Conservation (phyloP, 306 rosid species). For the Rosa multiflora region DNA sequence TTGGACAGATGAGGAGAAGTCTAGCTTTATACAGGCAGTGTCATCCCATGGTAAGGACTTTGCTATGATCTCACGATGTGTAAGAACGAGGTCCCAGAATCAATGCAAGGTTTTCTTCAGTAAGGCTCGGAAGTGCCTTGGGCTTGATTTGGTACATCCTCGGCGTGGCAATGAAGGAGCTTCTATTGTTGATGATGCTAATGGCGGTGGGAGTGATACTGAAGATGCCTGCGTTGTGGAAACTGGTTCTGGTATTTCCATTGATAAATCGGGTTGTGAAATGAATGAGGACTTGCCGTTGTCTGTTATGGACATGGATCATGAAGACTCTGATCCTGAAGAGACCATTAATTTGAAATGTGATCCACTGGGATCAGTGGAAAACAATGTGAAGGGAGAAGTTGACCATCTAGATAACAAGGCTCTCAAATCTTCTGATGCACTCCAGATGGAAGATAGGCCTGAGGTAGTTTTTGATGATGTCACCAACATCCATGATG, state of each 20-base stretch:
- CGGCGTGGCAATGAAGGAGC: slow-evolving; percentile 46
- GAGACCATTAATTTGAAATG: slow-evolving; percentile 41
- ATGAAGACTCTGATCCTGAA: slow-evolving; percentile 44
- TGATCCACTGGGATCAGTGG: slow-evolving; percentile 36
- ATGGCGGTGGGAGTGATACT: slow-evolving; percentile 74
- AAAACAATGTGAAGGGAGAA: slow-evolving; percentile 29
- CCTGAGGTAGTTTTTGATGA: slow-evolving; percentile 35
- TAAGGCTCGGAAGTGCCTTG: slow-evolving; percentile 88
- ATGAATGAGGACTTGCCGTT: slow-evolving; percentile 50
- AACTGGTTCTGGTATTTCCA: slow-evolving; percentile 46
- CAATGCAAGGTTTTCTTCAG: slow-evolving; percentile 95
- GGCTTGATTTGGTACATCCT: slow-evolving; percentile 61
- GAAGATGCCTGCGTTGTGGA: slow-evolving; percentile 71
- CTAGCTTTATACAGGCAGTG: slow-evolving; percentile 77
- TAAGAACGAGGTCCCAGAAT: slow-evolving; percentile 71
- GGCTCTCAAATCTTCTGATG: slow-evolving; percentile 35
- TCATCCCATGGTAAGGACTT: slow-evolving; percentile 84
- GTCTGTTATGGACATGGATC: slow-evolving; percentile 34
- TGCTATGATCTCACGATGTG: slow-evolving; percentile 55
- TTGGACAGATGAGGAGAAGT: slow-evolving; percentile 91
- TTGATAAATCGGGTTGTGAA: slow-evolving; percentile 56
- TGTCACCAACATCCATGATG: slow-evolving; percentile 25
- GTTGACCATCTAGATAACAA: slow-evolving; percentile 28
- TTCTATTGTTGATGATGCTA: slow-evolving; percentile 51
- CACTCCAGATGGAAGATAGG: slow-evolving; percentile 35